Evolutionary conservation across 306 rosid species (phyloP).

Genomic region (Cicer pinnatifidum): DNA sequence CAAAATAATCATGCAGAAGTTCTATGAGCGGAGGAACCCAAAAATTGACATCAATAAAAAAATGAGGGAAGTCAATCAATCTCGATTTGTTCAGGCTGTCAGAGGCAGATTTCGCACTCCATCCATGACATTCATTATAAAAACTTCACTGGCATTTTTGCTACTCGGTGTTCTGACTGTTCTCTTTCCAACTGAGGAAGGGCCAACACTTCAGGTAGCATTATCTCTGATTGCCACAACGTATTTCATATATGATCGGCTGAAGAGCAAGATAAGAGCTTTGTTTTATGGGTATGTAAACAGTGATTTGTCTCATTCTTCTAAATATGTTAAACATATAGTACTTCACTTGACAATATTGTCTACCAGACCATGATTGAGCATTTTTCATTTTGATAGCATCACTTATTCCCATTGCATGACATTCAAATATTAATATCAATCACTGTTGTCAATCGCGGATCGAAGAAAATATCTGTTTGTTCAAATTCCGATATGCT

Average conservation of each 20-base stretch:
- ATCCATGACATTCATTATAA: constrained; percentile 71
- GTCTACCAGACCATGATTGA: constrained; percentile 10
- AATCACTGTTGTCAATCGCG: background rate
- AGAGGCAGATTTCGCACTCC: constrained; percentile 85
- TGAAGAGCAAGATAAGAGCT: constrained; percentile 79
- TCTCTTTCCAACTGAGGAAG: constrained; percentile 94
- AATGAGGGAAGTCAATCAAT: constrained; percentile 77
- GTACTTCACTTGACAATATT: constrained; percentile 14
- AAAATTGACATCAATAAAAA: constrained; percentile 84
- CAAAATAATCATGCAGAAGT: constrained; percentile 87
- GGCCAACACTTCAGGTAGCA: constrained; percentile 96
- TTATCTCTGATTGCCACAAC: constrained; percentile 81
- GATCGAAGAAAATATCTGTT: too few relatives aligned
- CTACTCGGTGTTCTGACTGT: constrained; percentile 78
- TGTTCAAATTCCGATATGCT: too few relatives aligned
- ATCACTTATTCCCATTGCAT: constrained; percentile 15
- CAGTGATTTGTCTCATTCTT: constrained; percentile 26
- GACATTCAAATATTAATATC: constrained; percentile 25
- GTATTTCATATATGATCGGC: constrained; percentile 74
- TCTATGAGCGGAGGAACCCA: constrained; percentile 81
- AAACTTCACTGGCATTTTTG: constrained; percentile 68
- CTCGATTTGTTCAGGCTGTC: constrained; percentile 69
- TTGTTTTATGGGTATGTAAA: constrained; percentile 79
- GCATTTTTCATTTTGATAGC: constrained; percentile 9
- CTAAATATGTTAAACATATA: constrained; percentile 21